Evolutionary conservation across 352 stramenopile species (phyloP).

Genomic region (Halophytophthora polymorphica): DNA sequence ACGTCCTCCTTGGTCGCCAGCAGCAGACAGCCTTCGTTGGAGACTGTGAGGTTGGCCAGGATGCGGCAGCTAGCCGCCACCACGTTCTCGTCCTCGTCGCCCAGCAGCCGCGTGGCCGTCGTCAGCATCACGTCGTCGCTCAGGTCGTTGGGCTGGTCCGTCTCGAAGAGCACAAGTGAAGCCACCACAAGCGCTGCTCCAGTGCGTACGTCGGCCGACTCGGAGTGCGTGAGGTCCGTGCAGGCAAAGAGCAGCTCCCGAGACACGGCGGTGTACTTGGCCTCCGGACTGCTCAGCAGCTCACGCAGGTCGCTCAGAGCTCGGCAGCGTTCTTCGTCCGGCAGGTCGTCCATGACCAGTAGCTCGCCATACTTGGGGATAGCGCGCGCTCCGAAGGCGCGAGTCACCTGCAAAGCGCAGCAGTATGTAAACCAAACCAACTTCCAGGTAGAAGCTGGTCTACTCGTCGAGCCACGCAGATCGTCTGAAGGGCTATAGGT

Average conservation of each 20-base stretch:
- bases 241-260: conserved; percentile 57
- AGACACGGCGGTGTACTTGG: conserved; percentile 46
- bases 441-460: too few species aligned
- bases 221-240: conserved; percentile 41
- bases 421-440: too few species aligned
- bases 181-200: conserved; percentile 47
- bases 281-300: conserved; percentile 56
- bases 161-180: conserved; percentile 54
- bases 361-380: conserved; percentile 64
- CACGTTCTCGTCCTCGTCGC: conserved; percentile 40
- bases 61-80: conserved; percentile 46
- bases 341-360: conserved; percentile 49
- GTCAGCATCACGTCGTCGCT: conserved; percentile 50
- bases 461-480: background rate
- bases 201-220: conserved; percentile 34
- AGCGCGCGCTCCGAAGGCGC: conserved; percentile 48
- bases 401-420: conserved; percentile 32
- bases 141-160: conserved; percentile 36
- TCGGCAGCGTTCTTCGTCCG: conserved; percentile 45
- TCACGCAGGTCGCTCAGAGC: conserved; percentile 50
- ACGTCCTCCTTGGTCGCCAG: conserved; percentile 37
- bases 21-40: conserved; percentile 48
- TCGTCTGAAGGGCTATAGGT: background rate
- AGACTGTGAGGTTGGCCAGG: conserved; percentile 57
- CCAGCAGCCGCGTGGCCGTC: conserved; percentile 38